phyloP scores from a whole-genome alignment of 495 filamentous ascomycete genomes.

The Neurospora pannonica region DNA sequence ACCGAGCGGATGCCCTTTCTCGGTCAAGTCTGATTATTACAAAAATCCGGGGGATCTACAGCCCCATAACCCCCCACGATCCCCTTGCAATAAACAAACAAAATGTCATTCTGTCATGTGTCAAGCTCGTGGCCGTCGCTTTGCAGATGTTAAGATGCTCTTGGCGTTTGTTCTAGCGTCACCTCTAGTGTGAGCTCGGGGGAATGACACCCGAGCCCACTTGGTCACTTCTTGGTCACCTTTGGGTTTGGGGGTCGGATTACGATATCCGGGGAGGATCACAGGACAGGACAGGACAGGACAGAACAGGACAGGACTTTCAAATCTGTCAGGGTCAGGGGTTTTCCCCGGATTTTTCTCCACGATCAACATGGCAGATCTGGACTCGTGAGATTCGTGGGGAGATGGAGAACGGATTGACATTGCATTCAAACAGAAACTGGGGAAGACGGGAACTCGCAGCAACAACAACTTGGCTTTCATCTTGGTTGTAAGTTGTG shows the following conservation, averaged over 20 bases:
- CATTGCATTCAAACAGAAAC: not conserved
- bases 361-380: not conserved
- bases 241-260: not conserved
- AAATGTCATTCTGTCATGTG: not conserved
- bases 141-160: not conserved
- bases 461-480: not conserved
- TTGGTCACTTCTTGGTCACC: not conserved
- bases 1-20: not conserved
- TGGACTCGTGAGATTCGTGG: not conserved
- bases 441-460: not conserved
- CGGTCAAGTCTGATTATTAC: not conserved
- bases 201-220: not conserved
- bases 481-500: not conserved
- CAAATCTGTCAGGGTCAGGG: not conserved
- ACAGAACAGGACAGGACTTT: not conserved
- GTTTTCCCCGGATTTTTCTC: not conserved
- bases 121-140: not conserved
- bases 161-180: not conserved
- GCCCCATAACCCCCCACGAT: not conserved
- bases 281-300: not conserved
- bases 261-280: not conserved
- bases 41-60: not conserved
- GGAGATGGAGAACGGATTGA: not conserved
- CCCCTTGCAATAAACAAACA: not conserved
- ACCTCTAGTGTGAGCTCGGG: not conserved